These are phyloP conservation scores for Boletus tomentosulus DNA, from an alignment of 768 basidiomycete genomes.

Conservation along the genomic window DNA sequence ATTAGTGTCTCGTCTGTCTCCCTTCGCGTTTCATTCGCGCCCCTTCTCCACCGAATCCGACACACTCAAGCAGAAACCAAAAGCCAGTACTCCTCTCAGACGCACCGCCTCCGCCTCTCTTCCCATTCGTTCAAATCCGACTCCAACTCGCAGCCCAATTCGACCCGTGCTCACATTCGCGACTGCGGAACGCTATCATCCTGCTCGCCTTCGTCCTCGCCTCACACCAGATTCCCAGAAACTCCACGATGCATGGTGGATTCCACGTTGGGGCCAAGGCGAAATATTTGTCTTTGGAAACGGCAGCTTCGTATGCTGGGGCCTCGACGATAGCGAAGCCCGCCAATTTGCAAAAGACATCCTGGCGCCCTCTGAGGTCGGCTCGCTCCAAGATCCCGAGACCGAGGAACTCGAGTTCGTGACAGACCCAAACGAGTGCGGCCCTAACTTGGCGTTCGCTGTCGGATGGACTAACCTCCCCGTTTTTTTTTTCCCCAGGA, in stretches of 20 bases:
- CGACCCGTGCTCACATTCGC: constrained; percentile 75
- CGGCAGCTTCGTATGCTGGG: constrained; percentile 91
- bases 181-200: constrained; percentile 76
- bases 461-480: constrained; percentile 3
- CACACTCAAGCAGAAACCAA: constrained; percentile 62
- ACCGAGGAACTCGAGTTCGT: constrained; percentile 93
- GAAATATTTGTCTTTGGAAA: constrained; percentile 89
- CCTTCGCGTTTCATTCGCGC: constrained; percentile 4
- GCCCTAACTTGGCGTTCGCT: background rate
- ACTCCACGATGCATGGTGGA: constrained; percentile 77
- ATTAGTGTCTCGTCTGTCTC: background rate
- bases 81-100: constrained; percentile 73
- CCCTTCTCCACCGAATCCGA: constrained; percentile 19
- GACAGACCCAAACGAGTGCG: constrained; percentile 80
- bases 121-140: constrained; percentile 82
- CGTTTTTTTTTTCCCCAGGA: constrained; percentile 41
- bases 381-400: constrained; percentile 63
- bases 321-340: constrained; percentile 72
- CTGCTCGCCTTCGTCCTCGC: constrained; percentile 56
- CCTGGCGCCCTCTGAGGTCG: constrained; percentile 58
- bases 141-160: constrained; percentile 78
- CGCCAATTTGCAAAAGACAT: constrained; percentile 62
- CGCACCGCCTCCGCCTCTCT: constrained; percentile 82
- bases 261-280: constrained; percentile 69
- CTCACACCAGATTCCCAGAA: constrained; percentile 53